Base-by-base conservation (phyloP, 345 rosid species). In the Corchorus capsularis region DNA sequence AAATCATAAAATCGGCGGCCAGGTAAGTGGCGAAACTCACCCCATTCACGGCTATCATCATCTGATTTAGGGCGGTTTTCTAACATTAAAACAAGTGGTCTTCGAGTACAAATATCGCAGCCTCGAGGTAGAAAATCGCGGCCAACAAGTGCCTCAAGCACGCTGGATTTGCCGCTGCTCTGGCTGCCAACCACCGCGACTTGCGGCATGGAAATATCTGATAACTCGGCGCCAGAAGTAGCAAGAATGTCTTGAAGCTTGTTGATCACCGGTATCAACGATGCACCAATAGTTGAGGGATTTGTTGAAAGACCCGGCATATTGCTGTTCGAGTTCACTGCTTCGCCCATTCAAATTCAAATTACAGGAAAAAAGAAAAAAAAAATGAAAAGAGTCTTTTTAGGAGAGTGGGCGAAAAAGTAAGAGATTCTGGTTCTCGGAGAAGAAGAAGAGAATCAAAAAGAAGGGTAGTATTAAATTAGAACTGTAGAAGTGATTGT, bases 101-200 rank as follows among this genome's bases (percentile, higher is more conserved):
- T 54, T 15, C 87, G 83, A 27, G 89, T 86, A 65, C 87, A 83
- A 53, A 86, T 83, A 68, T 82, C 83, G 49, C 79, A 80, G 4
- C 89, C 87, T 0, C 89, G 87, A 7, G 89, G 87, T 39, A 86
- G 82, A 35, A 86, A 86, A 74, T 86, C 89, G 6, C 87, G 85
- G 16, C 89, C 87, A 47, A 86, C 84, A 3, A 84, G 83, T 2
- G 87, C 83, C 76, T 86, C 87, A 4, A 86, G 84, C 17, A 86
- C 89, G 71, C 87, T 82, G 17, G 87, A 84, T 81, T 84, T 84
- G 27, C 87, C 89, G 56, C 87, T 82, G 77, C 89, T 86, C 87
- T 89, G 89, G 12, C 90, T 85, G 4, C 90, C 90, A 41, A 89
- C 89, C 27, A 87, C 91, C 37, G 83, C 90, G 37, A 89, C 88